Evolutionary conservation across 2,329 filamentous ascomycete genomes (phyloP).

Genomic region (Venturia asperata): DNA sequence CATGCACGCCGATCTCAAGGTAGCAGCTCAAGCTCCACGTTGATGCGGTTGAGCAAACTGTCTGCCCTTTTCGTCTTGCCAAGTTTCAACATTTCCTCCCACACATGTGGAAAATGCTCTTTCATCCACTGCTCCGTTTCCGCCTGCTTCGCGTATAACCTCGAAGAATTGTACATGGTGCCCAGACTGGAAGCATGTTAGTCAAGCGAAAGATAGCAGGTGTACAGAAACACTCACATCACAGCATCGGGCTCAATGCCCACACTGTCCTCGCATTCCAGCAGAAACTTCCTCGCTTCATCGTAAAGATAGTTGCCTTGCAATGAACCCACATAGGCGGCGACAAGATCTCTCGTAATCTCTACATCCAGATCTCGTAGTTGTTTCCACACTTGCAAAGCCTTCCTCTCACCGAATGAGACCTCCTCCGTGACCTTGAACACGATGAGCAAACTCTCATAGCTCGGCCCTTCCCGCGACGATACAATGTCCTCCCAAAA

Average conservation of each 20-base stretch:
- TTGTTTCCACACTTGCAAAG: slow-evolving; percentile 59
- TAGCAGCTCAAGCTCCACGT: slow-evolving; percentile 9
- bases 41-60: background rate
- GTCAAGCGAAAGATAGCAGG: background rate
- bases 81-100: slow-evolving; percentile 7
- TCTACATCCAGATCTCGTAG: slow-evolving; percentile 70
- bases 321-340: slow-evolving; percentile 68
- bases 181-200: background rate
- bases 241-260: slow-evolving; percentile 15
- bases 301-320: slow-evolving; percentile 49
- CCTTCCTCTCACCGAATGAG: slow-evolving; percentile 39
- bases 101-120: background rate
- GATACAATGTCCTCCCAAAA: slow-evolving; percentile 82
- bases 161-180: slow-evolving; percentile 12
- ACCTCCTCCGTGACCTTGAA: slow-evolving; percentile 69
- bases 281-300: slow-evolving; percentile 1
- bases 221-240: slow-evolving; percentile 13
- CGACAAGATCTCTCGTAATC: slow-evolving; percentile 65
- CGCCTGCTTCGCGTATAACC: background rate
- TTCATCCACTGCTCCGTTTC: slow-evolving; percentile 12
- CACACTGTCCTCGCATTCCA: slow-evolving; percentile 11
- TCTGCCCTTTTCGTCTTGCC: background rate
- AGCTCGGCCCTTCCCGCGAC: slow-evolving; percentile 77
- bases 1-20: background rate
- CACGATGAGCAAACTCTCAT: slow-evolving; percentile 70